Conservation (phyloP, 2,329 filamentous ascomycete genomes). For the Biscogniauxia mediterranea region DNA sequence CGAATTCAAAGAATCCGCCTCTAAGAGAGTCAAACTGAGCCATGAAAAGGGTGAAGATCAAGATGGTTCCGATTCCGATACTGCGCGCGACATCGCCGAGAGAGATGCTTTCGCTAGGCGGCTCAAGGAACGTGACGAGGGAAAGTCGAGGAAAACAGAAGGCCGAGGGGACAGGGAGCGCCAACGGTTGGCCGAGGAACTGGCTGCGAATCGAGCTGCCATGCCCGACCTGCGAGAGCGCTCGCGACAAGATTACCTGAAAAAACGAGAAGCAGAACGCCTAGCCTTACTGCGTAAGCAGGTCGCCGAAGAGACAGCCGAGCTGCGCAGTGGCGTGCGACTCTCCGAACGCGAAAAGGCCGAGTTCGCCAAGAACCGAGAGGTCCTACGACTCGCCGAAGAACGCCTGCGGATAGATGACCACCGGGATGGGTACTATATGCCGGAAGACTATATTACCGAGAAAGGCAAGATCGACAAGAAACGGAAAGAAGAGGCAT, state of each 20-base stretch:
- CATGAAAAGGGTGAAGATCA: conserved; percentile 48
- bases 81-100: conserved; percentile 68
- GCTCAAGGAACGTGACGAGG: conserved; percentile 68
- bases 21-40: conserved; percentile 66
- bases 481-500: conserved; percentile 82
- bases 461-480: conserved; percentile 87
- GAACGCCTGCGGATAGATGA: conserved; percentile 87
- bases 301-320: conserved; percentile 82
- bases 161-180: conserved; percentile 58
- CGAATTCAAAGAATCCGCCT: conserved; percentile 66
- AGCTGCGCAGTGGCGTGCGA: conserved; percentile 71
- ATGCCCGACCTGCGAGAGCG: conserved; percentile 78
- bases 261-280: conserved; percentile 85
- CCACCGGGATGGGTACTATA: conserved; percentile 83
- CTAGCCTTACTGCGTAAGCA: conserved; percentile 85
- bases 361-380: conserved; percentile 85
- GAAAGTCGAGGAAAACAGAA: conserved; percentile 66
- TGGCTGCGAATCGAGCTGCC: conserved; percentile 65
- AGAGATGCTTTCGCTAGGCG: conserved; percentile 78
- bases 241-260: conserved; percentile 88
- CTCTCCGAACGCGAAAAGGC: conserved; percentile 78
- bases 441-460: conserved; percentile 94
- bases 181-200: conserved; percentile 64
- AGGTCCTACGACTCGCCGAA: conserved; percentile 78
- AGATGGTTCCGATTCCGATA: conserved; percentile 57